These are phyloP conservation scores for Cladosporium sphaerospermum DNA, from an alignment of 2,329 filamentous ascomycete genomes.

Conservation along the genomic window DNA sequence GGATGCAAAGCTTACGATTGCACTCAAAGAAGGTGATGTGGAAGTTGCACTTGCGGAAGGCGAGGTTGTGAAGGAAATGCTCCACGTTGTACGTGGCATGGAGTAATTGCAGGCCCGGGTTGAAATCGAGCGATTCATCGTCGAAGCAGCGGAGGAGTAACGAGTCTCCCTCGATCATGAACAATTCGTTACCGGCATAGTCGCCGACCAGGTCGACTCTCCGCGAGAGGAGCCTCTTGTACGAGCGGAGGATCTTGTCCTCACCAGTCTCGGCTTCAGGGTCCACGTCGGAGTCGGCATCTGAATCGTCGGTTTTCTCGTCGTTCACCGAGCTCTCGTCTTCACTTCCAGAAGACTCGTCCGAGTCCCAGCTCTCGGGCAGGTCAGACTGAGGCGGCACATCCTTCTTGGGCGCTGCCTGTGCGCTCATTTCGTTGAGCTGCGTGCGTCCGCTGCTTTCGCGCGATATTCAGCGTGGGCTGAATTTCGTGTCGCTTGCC, in stretches of 20 bases:
- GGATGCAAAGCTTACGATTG: conserved; percentile 51
- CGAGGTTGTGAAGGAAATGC: conserved; percentile 55
- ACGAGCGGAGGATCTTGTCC: conserved; percentile 24
- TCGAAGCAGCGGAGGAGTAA: conserved; percentile 59
- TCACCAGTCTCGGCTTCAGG: conserved; percentile 13
- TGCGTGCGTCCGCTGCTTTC: conserved; percentile 7
- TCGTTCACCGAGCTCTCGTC: conserved; percentile 8
- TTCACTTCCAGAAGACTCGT: conserved; percentile 9
- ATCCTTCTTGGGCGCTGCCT: conserved; percentile 6
- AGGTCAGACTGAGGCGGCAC: conserved; percentile 1
- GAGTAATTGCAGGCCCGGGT: conserved; percentile 63
- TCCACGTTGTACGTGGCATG: conserved; percentile 67
- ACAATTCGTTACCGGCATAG: conserved; percentile 67
- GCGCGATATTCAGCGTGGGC: background rate
- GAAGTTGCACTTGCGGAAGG: conserved; percentile 61
- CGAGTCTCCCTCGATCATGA: conserved; percentile 67
- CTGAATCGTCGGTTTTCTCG: conserved; percentile 10
- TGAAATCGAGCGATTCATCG: conserved; percentile 59
- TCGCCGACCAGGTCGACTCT: conserved; percentile 65
- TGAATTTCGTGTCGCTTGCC: background rate
- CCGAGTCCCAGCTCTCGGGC: conserved; percentile 12
- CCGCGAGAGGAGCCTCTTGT: conserved; percentile 38
- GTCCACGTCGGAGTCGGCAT: conserved; percentile 13
- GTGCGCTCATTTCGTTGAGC: conserved; percentile 12
- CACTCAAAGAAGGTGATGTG: conserved; percentile 63